Evolutionary conservation across 225 moss, liverwort and hornwort genomes (phyloP).

Genomic region (Polytrichum formosum): DNA sequence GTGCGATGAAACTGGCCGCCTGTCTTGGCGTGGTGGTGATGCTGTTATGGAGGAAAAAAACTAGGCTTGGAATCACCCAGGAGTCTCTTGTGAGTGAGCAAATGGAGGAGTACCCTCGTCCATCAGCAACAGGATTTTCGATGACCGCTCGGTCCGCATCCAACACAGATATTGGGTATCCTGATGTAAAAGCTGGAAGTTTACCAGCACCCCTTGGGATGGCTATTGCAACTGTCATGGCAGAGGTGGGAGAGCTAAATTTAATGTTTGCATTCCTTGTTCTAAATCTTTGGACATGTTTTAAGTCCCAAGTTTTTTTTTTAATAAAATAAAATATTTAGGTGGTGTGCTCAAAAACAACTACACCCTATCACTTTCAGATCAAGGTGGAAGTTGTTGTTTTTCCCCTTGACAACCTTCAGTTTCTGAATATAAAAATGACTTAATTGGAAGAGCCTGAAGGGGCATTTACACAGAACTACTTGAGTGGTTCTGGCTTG

Average conservation of each 20-base stretch:
- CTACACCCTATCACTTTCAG: too few species aligned
- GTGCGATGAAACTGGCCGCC: slow-evolving; percentile 54
- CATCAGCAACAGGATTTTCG: slow-evolving; percentile 36
- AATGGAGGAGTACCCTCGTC: slow-evolving; percentile 31
- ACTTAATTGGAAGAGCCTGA: too few species aligned
- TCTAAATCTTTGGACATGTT: too few species aligned
- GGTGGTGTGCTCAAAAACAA: too few species aligned
- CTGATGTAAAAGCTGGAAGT: slow-evolving; percentile 41
- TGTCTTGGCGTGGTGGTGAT: slow-evolving; percentile 48
- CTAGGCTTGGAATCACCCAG: slow-evolving; percentile 18
- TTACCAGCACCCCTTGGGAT: slow-evolving; percentile 69
- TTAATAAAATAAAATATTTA: too few species aligned
- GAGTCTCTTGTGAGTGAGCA: slow-evolving; percentile 28
- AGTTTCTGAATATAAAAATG: too few species aligned
- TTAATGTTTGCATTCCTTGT: too few species aligned
- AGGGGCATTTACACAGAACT: too few species aligned
- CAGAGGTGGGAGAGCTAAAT: slow-evolving; percentile 45
- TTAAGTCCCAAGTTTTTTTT: too few species aligned
- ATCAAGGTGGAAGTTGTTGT: too few species aligned
- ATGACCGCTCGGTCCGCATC: slow-evolving; percentile 35
- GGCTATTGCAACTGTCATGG: slow-evolving; percentile 87
- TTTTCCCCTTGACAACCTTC: too few species aligned
- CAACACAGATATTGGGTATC: slow-evolving; percentile 25
- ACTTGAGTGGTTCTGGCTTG: too few species aligned
- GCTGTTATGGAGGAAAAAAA: slow-evolving; percentile 42